Percentiles rank a stretch among this genome's conserved stretches.
These are phyloP conservation scores for Basipetospora chlamydospora DNA, from an alignment of 2,329 filamentous ascomycete genomes.

Conservation along the genomic window DNA sequence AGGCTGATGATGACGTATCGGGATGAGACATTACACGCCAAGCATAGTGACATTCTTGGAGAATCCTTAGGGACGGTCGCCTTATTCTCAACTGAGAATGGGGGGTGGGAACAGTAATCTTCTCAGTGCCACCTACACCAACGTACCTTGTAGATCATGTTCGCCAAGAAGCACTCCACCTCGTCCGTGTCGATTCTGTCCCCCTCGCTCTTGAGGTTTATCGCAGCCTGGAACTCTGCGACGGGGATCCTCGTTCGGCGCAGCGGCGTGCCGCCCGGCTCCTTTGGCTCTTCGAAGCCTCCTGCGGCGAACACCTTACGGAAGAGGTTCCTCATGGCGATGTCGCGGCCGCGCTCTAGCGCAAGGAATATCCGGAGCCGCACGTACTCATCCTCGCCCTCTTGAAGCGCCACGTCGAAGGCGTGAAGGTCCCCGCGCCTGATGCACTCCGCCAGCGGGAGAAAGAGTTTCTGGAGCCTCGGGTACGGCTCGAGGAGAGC, in stretches of 20 bases:
- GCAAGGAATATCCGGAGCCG: constrained; percentile 89
- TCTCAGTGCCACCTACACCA: too few relatives aligned
- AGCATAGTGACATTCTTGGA: too few relatives aligned
- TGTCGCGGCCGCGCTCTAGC: constrained; percentile 79
- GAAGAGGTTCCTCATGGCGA: constrained; percentile 79
- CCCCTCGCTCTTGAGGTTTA: constrained; percentile 55
- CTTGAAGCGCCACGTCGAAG: constrained; percentile 69
- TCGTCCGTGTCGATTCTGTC: constrained; percentile 71
- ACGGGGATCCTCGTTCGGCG: constrained; percentile 68
- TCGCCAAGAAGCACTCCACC: constrained; percentile 86
- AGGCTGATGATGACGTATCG: too few relatives aligned
- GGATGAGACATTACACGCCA: too few relatives aligned
- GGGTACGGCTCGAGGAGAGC: constrained; percentile 62
- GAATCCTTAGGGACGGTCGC: too few relatives aligned
- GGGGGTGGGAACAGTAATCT: not conserved
- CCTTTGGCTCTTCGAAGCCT: constrained; percentile 66
- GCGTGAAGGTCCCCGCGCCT: constrained; percentile 66
- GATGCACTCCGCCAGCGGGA: constrained; percentile 65
- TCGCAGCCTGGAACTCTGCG: constrained; percentile 69
- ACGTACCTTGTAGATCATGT: constrained; percentile 93
- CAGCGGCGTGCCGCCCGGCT: constrained; percentile 48
- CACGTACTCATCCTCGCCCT: constrained; percentile 84
- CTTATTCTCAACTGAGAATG: too few relatives aligned
- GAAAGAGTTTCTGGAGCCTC: constrained; percentile 60
- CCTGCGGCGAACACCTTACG: constrained; percentile 80